A percentile compares a stretch with the other conserved stretches of the same genome.
These are phyloP conservation scores for Tremella fuciformis DNA, from an alignment of 768 basidiomycete species.

Conservation along the genomic window DNA sequence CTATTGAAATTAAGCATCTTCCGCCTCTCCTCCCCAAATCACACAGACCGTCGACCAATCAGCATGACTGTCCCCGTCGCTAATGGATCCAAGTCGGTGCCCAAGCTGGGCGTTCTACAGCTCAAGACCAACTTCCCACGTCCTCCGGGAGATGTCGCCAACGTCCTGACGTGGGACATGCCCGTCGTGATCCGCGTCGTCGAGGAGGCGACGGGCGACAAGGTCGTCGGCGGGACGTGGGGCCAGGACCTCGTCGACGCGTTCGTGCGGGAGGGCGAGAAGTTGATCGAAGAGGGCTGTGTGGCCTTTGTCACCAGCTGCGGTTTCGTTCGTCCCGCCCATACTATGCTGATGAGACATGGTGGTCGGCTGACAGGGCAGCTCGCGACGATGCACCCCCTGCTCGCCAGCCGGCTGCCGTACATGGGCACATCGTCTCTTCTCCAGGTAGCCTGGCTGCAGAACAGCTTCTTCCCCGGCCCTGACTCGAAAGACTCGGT, in stretches of 20 bases:
- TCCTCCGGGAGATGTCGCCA: conserved; percentile 32
- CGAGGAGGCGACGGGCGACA: conserved; percentile 17
- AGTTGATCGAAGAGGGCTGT: conserved; percentile 27
- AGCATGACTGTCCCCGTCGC: too few species aligned
- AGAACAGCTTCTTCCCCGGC: conserved; percentile 24
- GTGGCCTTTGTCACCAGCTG: conserved; percentile 35
- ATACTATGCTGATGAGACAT: not conserved
- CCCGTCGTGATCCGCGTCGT: conserved; percentile 35
- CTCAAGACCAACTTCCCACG: conserved; percentile 35
- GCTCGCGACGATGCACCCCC: conserved; percentile 42
- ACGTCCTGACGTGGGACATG: conserved; percentile 25
- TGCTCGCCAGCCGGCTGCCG: conserved; percentile 25
- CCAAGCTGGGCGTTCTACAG: conserved; percentile 35
- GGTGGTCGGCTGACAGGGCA: not conserved
- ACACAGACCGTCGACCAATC: too few species aligned
- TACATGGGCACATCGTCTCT: conserved; percentile 31
- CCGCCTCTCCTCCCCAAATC: too few species aligned
- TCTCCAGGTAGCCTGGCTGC: conserved; percentile 28
- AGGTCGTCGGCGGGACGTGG: conserved; percentile 27
- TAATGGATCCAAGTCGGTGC: conserved; percentile 2
- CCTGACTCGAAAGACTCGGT: conserved; percentile 19
- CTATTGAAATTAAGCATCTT: too few species aligned
- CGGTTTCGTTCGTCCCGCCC: conserved; percentile 23
- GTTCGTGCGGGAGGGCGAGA: conserved; percentile 31
- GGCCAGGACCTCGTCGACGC: conserved; percentile 28